Evolutionary conservation across 495 filamentous ascomycete species (phyloP).

Genomic region (Hypoxylon intermedium): DNA sequence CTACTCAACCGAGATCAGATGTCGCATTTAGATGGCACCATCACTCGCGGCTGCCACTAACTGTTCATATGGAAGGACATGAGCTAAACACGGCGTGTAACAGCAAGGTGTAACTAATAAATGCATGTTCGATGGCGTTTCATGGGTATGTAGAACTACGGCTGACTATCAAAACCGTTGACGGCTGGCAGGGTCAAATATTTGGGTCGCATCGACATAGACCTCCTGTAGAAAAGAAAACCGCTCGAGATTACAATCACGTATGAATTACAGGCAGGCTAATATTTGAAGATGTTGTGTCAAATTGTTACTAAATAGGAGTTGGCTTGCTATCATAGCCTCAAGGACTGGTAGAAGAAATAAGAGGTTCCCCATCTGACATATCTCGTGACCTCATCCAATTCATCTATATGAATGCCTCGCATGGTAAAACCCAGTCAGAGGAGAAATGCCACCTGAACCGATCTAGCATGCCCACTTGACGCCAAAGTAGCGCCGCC

Average conservation of each 20-base stretch:
- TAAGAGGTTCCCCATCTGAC: slow-evolving; percentile 20
- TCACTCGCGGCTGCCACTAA: slow-evolving; percentile 4
- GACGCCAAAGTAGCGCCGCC: slow-evolving; percentile 34
- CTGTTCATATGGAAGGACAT: slow-evolving; percentile 22
- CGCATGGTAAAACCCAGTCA: slow-evolving; percentile 9
- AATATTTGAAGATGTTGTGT: slow-evolving; percentile 20
- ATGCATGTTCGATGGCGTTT: slow-evolving; percentile 42
- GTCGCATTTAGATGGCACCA: neutral
- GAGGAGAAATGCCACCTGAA: slow-evolving; percentile 12
- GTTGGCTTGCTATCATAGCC: slow-evolving; percentile 25
- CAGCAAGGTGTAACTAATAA: slow-evolving; percentile 40
- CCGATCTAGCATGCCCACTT: slow-evolving; percentile 34
- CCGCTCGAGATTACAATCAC: slow-evolving; percentile 15
- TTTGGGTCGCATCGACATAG: slow-evolving; percentile 17
- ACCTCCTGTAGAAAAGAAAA: slow-evolving; percentile 12
- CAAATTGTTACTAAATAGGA: slow-evolving; percentile 30
- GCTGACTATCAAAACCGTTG: slow-evolving; percentile 28
- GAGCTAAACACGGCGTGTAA: slow-evolving; percentile 18
- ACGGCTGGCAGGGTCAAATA: slow-evolving; percentile 24
- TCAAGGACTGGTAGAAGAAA: slow-evolving; percentile 32
- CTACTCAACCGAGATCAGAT: neutral
- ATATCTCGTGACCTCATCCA: slow-evolving; percentile 36
- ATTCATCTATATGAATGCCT: slow-evolving; percentile 31
- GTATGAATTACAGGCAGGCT: neutral
- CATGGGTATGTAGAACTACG: slow-evolving; percentile 41